A percentile compares a stretch with the other conserved stretches of the same genome.
Evolutionary conservation across 805 yeast species (phyloP).

Genomic region (Starmerella vitae): DNA sequence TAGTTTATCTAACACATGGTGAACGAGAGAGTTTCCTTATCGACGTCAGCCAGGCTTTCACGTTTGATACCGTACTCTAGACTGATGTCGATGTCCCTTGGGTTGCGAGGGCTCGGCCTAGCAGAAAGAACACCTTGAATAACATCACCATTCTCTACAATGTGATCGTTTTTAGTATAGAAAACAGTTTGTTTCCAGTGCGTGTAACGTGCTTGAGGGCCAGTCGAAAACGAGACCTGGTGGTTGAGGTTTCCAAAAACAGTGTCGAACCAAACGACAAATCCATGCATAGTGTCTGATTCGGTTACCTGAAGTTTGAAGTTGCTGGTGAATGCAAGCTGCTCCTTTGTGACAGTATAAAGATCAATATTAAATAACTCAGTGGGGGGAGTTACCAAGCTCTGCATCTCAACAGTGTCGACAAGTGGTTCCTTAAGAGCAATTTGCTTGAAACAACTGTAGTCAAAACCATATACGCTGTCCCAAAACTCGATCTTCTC

Average conservation of each 20-base stretch:
- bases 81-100: constrained; percentile 80
- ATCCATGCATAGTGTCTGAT: constrained; percentile 74
- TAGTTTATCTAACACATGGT: constrained; percentile 7
- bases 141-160: constrained; percentile 59
- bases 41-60: constrained; percentile 2
- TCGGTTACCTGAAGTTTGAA: constrained; percentile 63
- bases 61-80: constrained; percentile 33
- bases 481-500: constrained; percentile 93
- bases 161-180: constrained; percentile 70
- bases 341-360: constrained; percentile 73
- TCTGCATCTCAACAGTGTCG: constrained; percentile 74
- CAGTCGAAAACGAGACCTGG: constrained; percentile 70
- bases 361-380: constrained; percentile 72
- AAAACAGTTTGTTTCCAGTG: constrained; percentile 99
- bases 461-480: constrained; percentile 93
- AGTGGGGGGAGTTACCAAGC: constrained; percentile 60
- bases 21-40: constrained; percentile 5
- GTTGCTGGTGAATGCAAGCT: constrained; percentile 59
- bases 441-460: constrained; percentile 71
- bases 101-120: constrained; percentile 64
- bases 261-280: constrained; percentile 89
- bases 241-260: constrained; percentile 44
- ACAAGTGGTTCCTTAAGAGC: constrained; percentile 92
- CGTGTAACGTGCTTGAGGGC: constrained; percentile 85
- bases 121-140: constrained; percentile 60